phyloP scores from a whole-genome alignment of 1,284 basidiomycete genomes.

The Cryptococcus maquisensis region DNA sequence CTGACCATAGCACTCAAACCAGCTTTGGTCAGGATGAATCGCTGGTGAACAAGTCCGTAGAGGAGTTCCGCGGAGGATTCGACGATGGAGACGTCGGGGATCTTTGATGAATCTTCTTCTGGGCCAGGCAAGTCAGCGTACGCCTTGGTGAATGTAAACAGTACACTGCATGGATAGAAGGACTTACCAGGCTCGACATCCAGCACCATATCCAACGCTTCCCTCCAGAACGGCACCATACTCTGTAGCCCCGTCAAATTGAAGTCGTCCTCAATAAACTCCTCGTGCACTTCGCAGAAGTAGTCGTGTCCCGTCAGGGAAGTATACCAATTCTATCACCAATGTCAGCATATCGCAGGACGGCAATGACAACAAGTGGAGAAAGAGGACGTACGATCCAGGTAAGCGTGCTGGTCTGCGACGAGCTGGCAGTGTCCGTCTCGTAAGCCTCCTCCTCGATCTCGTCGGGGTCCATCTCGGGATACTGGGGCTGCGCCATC shows the following conservation, averaged over 20 bases:
- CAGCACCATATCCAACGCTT: slow-evolving; percentile 99
- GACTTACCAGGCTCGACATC: slow-evolving; percentile 93
- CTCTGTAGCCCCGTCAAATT: slow-evolving; percentile 93
- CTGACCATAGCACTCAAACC: slow-evolving; percentile 92
- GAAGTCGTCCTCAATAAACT: slow-evolving; percentile 99
- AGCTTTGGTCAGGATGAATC: slow-evolving; percentile 90
- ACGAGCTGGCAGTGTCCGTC: slow-evolving; percentile 45
- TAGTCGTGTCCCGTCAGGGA: slow-evolving; percentile 98
- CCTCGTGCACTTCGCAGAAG: slow-evolving; percentile 95
- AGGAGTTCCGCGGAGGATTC: slow-evolving; percentile 96
- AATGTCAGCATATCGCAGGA: neutral
- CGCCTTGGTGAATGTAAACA: neutral
- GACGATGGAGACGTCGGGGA: slow-evolving; percentile 87
- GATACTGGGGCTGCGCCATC: slow-evolving; percentile 10
- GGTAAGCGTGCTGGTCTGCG: slow-evolving; percentile 48
- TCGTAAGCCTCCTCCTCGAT: slow-evolving; percentile 37
- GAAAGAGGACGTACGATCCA: slow-evolving; percentile 46
- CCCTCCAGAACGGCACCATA: slow-evolving; percentile 96
- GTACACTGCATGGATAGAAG: neutral
- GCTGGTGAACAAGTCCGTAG: slow-evolving; percentile 95
- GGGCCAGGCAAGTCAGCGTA: neutral
- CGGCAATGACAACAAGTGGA: neutral
- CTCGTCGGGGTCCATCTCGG: slow-evolving; percentile 34
- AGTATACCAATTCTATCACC: slow-evolving; percentile 77
- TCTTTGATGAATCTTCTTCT: slow-evolving; percentile 83